These are phyloP conservation scores for Naganishia antarctica DNA, from an alignment of 768 basidiomycete genomes.

Conservation along the genomic window DNA sequence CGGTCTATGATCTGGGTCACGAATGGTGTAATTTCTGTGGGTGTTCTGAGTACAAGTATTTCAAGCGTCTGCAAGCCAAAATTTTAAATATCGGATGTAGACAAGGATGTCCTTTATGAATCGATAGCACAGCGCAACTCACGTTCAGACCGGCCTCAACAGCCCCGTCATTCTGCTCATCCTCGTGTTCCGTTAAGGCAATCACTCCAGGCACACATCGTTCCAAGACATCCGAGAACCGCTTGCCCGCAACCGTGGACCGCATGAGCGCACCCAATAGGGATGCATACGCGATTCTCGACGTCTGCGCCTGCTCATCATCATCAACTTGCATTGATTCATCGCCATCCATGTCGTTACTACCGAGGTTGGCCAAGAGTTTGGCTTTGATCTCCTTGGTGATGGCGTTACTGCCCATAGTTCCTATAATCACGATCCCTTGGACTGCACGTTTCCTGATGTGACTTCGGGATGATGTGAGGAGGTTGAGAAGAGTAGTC, in stretches of 20 bases:
- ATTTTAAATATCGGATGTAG: not conserved
- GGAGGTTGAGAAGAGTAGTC: constrained; percentile 60
- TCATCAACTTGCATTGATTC: constrained; percentile 34
- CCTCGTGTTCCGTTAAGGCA: constrained; percentile 30
- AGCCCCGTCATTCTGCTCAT: constrained; percentile 75
- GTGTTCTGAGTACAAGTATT: constrained; percentile 73
- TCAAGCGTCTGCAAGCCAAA: constrained; percentile 64
- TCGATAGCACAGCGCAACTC: constrained; percentile 6
- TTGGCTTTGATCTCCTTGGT: constrained; percentile 61
- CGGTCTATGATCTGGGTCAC: constrained; percentile 64
- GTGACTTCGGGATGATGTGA: constrained; percentile 68
- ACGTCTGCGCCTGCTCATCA: constrained; percentile 3
- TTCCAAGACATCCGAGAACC: constrained; percentile 18
- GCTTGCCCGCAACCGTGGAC: constrained; percentile 8
- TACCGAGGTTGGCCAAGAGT: constrained; percentile 51
- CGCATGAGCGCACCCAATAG: constrained; percentile 20
- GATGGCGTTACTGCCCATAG: constrained; percentile 61
- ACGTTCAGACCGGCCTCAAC: constrained; percentile 76
- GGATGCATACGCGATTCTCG: constrained; percentile 14
- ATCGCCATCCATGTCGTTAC: constrained; percentile 32
- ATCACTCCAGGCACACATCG: constrained; percentile 18
- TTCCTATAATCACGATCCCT: constrained; percentile 73
- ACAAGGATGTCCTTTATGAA: too few species aligned
- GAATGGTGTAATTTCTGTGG: constrained; percentile 72
- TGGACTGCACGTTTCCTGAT: constrained; percentile 89